A percentile compares a stretch with the other conserved stretches of the same genome.
These are phyloP conservation scores for Ophiobolus disseminans DNA, from an alignment of 2,329 filamentous ascomycete species.

Conservation along the genomic window DNA sequence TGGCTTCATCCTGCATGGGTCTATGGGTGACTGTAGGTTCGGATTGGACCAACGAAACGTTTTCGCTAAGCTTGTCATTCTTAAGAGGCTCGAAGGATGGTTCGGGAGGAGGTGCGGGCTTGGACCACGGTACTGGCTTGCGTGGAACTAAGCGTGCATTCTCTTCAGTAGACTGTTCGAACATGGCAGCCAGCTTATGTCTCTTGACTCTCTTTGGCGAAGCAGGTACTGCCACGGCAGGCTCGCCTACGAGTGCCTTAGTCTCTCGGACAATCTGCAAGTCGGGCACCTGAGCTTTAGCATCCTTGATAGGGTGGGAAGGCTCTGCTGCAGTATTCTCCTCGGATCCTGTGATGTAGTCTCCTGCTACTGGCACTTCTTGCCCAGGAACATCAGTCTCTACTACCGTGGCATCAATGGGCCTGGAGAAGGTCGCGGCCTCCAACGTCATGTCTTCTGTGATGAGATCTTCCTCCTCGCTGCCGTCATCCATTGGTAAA, in stretches of 20 bases:
- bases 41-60: neutral
- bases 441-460: too few species aligned
- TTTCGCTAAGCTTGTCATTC: neutral
- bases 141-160: neutral
- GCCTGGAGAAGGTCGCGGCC: too few species aligned
- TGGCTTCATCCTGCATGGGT: neutral
- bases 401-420: neutral
- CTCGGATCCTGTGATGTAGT: neutral
- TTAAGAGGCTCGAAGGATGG: neutral
- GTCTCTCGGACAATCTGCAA: slow-evolving; percentile 1
- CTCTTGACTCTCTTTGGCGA: slow-evolving; percentile 35
- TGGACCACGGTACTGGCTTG: slow-evolving; percentile 1
- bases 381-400: neutral
- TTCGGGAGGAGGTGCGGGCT: neutral
- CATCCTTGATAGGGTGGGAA: too few species aligned
- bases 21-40: neutral
- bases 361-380: neutral
- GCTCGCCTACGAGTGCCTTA: slow-evolving; percentile 5
- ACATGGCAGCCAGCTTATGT: slow-evolving; percentile 21
- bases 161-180: slow-evolving; percentile 19
- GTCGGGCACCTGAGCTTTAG: slow-evolving; percentile 1
- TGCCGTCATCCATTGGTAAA: too few species aligned
- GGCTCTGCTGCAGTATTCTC: slow-evolving; percentile 9
- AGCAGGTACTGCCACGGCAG: slow-evolving; percentile 2
- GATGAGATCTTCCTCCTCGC: too few species aligned